Evolutionary conservation across 2,329 filamentous ascomycete genomes (phyloP).

Genomic region (Phaeosphaeriaceae sp.): DNA sequence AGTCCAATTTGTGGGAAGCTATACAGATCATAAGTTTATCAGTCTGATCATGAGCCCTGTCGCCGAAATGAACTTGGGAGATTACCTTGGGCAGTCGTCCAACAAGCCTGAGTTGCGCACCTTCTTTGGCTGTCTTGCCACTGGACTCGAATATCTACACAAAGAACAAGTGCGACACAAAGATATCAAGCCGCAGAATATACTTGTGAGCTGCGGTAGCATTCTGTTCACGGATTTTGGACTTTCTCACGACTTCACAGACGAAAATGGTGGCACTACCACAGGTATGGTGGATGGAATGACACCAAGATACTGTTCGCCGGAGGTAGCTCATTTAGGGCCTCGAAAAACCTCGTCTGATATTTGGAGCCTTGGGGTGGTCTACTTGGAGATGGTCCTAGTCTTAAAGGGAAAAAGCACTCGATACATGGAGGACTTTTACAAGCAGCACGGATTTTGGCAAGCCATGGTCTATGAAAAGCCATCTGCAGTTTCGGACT

Average conservation of each 20-base stretch:
- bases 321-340: slow-evolving; percentile 16
- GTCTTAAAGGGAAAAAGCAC: slow-evolving; percentile 15
- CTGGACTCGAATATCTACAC: slow-evolving; percentile 6
- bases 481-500: slow-evolving; percentile 2
- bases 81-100: slow-evolving; percentile 21
- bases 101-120: neutral
- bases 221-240: slow-evolving; percentile 40
- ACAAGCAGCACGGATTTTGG: slow-evolving; percentile 11
- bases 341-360: slow-evolving; percentile 19
- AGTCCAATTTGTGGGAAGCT: slow-evolving; percentile 38
- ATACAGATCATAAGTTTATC: slow-evolving; percentile 30
- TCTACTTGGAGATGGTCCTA: slow-evolving; percentile 25
- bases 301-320: slow-evolving; percentile 23
- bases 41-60: slow-evolving; percentile 39
- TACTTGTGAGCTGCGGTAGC: slow-evolving; percentile 27
- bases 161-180: slow-evolving; percentile 29
- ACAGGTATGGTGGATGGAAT: slow-evolving; percentile 15
- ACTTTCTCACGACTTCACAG: slow-evolving; percentile 19
- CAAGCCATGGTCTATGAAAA: slow-evolving; percentile 17
- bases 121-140: slow-evolving; percentile 38
- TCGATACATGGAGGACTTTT: slow-evolving; percentile 12
- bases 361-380: slow-evolving; percentile 24
- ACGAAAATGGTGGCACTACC: slow-evolving; percentile 19
- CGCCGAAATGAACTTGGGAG: slow-evolving; percentile 24
- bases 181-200: slow-evolving; percentile 12